phyloP scores from a whole-genome alignment of 345 rosid species.

The Populus nigra region DNA sequence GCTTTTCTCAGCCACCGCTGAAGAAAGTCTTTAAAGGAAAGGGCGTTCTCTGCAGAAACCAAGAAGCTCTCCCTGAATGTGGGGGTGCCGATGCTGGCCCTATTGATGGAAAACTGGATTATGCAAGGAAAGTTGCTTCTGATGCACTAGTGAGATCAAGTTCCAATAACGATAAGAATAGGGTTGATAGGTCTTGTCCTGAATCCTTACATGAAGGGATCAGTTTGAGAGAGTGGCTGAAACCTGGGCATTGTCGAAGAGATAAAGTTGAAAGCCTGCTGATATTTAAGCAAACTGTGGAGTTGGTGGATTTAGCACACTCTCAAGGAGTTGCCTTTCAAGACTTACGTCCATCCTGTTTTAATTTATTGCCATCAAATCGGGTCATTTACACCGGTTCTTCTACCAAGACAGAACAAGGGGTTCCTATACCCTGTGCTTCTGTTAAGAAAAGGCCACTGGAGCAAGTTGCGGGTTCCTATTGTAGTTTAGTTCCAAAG shows the following conservation, averaged over 20 bases:
- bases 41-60: constrained; percentile 28
- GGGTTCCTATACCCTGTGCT: constrained; percentile 27
- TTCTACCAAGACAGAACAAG: constrained; percentile 32
- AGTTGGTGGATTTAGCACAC: constrained; percentile 64
- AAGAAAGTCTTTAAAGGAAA: constrained; percentile 50
- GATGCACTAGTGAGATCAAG: constrained; percentile 26
- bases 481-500: constrained; percentile 31
- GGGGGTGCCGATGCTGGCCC: constrained; percentile 16
- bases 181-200: constrained; percentile 22
- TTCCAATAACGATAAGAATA: constrained; percentile 22
- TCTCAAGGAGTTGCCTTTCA: constrained; percentile 55
- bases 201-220: constrained; percentile 37
- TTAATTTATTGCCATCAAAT: constrained; percentile 44
- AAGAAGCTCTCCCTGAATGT: constrained; percentile 24
- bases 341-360: constrained; percentile 55
- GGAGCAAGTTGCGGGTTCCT: constrained; percentile 27
- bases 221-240: constrained; percentile 62
- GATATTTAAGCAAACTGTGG: constrained; percentile 63
- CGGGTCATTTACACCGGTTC: constrained; percentile 52
- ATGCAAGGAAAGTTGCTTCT: constrained; percentile 21
- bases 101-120: constrained; percentile 24
- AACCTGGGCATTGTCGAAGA: constrained; percentile 35
- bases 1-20: constrained; percentile 40
- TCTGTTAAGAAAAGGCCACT: constrained; percentile 40
- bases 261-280: constrained; percentile 43